phyloP scores from a whole-genome alignment of 1,139 yeast species.

The Lodderomyces parapsilosis region DNA sequence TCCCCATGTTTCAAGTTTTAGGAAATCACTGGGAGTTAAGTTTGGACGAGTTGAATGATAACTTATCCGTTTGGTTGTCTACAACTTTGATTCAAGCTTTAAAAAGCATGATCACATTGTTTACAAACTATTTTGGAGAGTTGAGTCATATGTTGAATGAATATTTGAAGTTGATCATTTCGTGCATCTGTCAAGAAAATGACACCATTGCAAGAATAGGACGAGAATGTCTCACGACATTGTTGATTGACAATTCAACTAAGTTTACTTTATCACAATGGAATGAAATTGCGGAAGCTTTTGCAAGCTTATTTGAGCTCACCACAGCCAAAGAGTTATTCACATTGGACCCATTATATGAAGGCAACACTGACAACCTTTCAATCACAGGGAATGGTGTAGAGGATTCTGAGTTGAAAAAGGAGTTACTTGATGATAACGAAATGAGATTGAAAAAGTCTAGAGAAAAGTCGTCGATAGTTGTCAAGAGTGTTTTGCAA shows the following conservation, averaged over 20 bases:
- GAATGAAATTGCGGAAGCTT: conserved; percentile 64
- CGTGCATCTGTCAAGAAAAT: conserved; percentile 94
- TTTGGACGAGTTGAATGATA: conserved; percentile 58
- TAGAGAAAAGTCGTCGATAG: conserved; percentile 72
- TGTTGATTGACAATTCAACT: conserved; percentile 71
- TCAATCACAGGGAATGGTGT: background rate
- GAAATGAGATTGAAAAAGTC: conserved; percentile 28
- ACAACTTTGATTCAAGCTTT: conserved; percentile 95
- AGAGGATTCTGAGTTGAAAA: conserved; percentile 6
- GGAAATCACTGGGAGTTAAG: conserved; percentile 74
- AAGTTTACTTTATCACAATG: conserved; percentile 69
- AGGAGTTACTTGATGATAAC: conserved; percentile 20
- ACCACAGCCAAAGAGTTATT: conserved; percentile 89
- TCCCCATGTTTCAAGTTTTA: conserved; percentile 86
- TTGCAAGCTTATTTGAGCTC: conserved; percentile 66
- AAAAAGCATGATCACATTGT: conserved; percentile 80
- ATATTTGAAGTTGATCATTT: conserved; percentile 70
- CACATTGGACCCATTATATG: conserved; percentile 59
- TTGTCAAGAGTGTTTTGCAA: conserved; percentile 89
- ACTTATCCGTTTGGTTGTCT: conserved; percentile 90
- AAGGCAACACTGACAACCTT: conserved; percentile 7
- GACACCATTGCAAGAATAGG: conserved; percentile 96
- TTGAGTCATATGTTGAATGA: conserved; percentile 74
- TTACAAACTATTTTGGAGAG: conserved; percentile 75
- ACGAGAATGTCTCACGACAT: conserved; percentile 77